phyloP scores from a whole-genome alignment of 768 basidiomycete genomes.

The Tricholoma terreum region DNA sequence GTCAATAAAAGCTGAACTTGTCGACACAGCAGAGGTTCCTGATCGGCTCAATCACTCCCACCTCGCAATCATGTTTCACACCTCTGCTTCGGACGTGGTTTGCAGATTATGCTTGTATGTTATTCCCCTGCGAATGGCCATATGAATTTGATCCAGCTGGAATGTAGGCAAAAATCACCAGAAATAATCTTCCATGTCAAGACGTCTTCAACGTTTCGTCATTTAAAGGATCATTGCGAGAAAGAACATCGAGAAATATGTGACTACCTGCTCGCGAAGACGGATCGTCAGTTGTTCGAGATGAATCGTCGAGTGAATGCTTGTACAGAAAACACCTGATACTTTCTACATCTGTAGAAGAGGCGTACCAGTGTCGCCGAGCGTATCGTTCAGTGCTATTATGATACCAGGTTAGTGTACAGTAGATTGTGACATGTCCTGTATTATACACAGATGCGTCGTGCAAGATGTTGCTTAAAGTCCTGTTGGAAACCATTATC shows the following conservation, averaged over 20 bases:
- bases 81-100: not conserved
- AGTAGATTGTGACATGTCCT: not conserved
- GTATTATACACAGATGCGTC: not conserved
- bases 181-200: not conserved
- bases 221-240: not conserved
- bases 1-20: not conserved
- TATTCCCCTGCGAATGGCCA: not conserved
- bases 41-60: not conserved
- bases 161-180: not conserved
- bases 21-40: not conserved
- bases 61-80: not conserved
- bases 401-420: not conserved
- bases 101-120: slow-evolving; percentile 1
- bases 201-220: not conserved
- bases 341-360: too few relatives aligned
- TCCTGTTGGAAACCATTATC: not conserved
- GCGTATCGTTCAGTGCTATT: not conserved
- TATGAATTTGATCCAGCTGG: not conserved
- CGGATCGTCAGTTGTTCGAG: not conserved
- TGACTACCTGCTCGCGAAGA: not conserved
- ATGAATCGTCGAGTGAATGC: not conserved
- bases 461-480: not conserved
- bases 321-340: too few relatives aligned
- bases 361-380: too few relatives aligned
- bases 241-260: not conserved